These are phyloP conservation scores for Picea abies DNA, from an alignment of 83 land plant species.

Conservation along the genomic window DNA sequence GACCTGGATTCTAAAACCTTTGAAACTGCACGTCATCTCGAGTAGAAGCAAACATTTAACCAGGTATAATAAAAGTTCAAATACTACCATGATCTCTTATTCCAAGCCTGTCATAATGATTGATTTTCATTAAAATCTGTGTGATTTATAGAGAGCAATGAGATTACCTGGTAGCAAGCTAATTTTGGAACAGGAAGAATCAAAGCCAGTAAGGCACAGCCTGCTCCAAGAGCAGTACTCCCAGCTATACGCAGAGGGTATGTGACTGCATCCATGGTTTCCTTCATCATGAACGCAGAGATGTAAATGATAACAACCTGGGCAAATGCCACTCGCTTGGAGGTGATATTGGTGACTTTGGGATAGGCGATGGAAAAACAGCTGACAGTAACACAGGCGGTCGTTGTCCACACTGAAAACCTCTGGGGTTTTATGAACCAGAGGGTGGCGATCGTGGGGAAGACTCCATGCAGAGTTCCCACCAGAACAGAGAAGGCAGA, in stretches of 20 bases:
- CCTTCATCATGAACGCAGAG: constrained; percentile 22
- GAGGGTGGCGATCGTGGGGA: constrained; percentile 40
- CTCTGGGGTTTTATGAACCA: constrained; percentile 28
- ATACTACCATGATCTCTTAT: too few species aligned
- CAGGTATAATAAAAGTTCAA: too few species aligned
- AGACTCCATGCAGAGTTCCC: constrained; percentile 39
- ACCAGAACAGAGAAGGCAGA: constrained; percentile 34
- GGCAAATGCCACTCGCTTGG: constrained; percentile 57
- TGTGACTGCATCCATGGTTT: constrained; percentile 19
- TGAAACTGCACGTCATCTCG: too few species aligned
- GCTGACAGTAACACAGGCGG: constrained; percentile 28
- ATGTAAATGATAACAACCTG: constrained; percentile 61
- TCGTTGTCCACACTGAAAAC: constrained; percentile 17
- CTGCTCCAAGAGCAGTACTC: constrained; percentile 51
- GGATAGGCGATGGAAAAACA: constrained; percentile 43
- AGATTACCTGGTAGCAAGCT: constrained; percentile 44
- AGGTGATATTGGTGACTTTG: constrained; percentile 28
- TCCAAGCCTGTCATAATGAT: too few species aligned
- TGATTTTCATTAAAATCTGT: too few species aligned
- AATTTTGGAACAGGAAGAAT: constrained; percentile 52
- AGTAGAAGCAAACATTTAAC: too few species aligned
- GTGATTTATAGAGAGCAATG: too few species aligned
- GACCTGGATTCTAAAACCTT: too few species aligned
- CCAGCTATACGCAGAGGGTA: constrained; percentile 48
- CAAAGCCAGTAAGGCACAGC: constrained; percentile 47